A percentile compares a stretch with the other conserved stretches of the same genome.
These are phyloP conservation scores for Torrubiellomyces zombiae DNA, from an alignment of 2,329 filamentous ascomycete genomes.

Conservation along the genomic window DNA sequence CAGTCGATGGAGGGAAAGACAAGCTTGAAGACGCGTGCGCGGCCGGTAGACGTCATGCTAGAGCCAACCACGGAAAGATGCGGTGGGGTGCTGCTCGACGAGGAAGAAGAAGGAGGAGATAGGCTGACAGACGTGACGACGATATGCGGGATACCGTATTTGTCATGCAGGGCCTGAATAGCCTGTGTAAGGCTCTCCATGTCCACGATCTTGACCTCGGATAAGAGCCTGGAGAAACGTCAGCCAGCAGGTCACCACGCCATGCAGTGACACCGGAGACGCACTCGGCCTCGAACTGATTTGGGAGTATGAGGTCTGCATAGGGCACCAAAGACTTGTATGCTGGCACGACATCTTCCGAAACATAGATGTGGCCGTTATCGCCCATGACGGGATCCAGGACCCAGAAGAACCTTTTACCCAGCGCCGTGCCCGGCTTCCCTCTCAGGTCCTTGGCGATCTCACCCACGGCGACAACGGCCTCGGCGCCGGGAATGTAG, in stretches of 20 bases:
- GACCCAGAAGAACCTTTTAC: constrained; percentile 91
- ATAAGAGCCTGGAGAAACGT: constrained; percentile 47
- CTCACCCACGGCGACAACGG: constrained; percentile 65
- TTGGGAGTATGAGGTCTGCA: constrained; percentile 85
- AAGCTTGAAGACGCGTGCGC: constrained; percentile 73
- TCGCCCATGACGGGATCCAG: constrained; percentile 98
- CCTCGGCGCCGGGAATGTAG: constrained; percentile 77
- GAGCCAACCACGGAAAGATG: constrained; percentile 63
- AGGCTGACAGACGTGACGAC: constrained; percentile 83
- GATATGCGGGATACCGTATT: constrained; percentile 67
- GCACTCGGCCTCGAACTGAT: constrained; percentile 94
- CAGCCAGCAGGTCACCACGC: no score
- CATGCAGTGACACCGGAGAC: no score
- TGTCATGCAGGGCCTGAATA: constrained; percentile 60
- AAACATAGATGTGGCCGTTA: constrained; percentile 81
- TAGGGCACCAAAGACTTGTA: constrained; percentile 67
- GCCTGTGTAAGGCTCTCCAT: constrained; percentile 56
- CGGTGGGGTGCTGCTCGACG: constrained; percentile 26
- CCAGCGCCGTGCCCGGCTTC: constrained; percentile 43
- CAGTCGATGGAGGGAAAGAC: constrained; percentile 76
- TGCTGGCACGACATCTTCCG: constrained; percentile 76
- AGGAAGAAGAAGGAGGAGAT: constrained; percentile 32
- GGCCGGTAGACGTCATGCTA: constrained; percentile 44
- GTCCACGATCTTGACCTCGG: constrained; percentile 67
- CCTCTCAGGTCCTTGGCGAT: constrained; percentile 69